These are phyloP conservation scores for Globisporangium acanthophoron DNA, from an alignment of 352 stramenopile genomes.

Conservation along the genomic window DNA sequence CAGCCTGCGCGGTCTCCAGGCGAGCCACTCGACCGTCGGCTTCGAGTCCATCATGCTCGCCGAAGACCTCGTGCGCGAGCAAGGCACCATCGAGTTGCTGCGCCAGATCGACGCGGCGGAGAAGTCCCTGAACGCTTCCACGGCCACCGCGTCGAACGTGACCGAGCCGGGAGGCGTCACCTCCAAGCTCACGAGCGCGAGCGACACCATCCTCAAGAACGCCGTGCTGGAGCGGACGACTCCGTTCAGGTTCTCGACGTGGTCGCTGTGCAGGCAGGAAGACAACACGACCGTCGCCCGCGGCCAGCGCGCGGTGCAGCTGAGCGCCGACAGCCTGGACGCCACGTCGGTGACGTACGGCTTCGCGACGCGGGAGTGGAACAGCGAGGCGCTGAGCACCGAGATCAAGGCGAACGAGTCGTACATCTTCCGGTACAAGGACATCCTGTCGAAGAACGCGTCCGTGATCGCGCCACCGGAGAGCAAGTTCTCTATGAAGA, in stretches of 20 bases:
- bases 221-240: constrained; percentile 20
- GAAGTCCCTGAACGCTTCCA: constrained; percentile 7
- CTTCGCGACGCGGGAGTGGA: constrained; percentile 47
- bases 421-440: constrained; percentile 12
- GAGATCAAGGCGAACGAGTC: constrained; percentile 12
- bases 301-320: constrained; percentile 18
- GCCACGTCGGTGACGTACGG: constrained; percentile 36
- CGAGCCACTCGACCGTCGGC: constrained; percentile 38
- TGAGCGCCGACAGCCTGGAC: constrained; percentile 39
- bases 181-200: not conserved
- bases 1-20: constrained; percentile 42
- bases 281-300: constrained; percentile 13
- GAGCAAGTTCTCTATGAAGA: constrained; percentile 10
- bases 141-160: not conserved
- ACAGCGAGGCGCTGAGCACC: constrained; percentile 21
- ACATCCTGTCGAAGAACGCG: constrained; percentile 3
- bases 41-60: constrained; percentile 37
- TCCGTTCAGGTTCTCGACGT: constrained; percentile 29
- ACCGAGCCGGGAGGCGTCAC: not conserved
- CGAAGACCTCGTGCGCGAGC: constrained; percentile 34
- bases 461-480: constrained; percentile 7
- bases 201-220: constrained; percentile 38
- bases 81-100: constrained; percentile 25
- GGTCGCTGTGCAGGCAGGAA: constrained; percentile 23
- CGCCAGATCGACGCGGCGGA: not conserved